phyloP scores from a whole-genome alignment of 2,329 filamentous ascomycete species.

The Colletotrichum somersetense region DNA sequence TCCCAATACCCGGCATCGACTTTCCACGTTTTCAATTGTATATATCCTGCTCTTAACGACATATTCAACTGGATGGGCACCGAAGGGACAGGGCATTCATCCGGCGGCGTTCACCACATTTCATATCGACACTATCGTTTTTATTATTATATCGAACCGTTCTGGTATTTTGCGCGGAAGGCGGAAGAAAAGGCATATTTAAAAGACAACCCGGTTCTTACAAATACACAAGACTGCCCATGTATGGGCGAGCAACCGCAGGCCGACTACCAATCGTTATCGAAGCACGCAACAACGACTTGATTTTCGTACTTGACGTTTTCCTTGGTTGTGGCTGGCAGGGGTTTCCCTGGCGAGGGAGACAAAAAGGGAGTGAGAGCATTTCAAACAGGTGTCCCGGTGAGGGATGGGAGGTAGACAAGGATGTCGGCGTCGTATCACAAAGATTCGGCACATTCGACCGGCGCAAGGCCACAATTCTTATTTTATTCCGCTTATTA shows the following conservation, averaged over 20 bases:
- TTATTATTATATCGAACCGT: background rate
- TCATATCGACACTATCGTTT: constrained; percentile 12
- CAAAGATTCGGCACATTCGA: constrained; percentile 8
- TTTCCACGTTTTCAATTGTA: constrained; percentile 32
- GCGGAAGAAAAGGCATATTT: background rate
- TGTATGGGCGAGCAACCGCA: constrained; percentile 19
- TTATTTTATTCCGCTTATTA: background rate
- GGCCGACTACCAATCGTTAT: constrained; percentile 23
- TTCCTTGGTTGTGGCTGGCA: background rate
- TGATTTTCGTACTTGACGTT: background rate
- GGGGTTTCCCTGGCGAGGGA: constrained; percentile 12
- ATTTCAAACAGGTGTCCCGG: constrained; percentile 27
- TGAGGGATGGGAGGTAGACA: constrained; percentile 32
- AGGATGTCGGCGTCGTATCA: constrained; percentile 19
- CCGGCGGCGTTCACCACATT: constrained; percentile 36
- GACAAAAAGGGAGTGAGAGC: constrained; percentile 24
- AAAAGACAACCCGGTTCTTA: constrained; percentile 11
- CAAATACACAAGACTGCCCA: background rate
- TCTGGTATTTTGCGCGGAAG: background rate
- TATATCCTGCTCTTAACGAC: constrained; percentile 37
- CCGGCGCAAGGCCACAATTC: constrained; percentile 22
- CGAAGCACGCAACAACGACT: constrained; percentile 16
- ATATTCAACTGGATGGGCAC: constrained; percentile 31
- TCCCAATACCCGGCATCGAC: constrained; percentile 41
- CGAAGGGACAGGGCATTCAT: constrained; percentile 38